These are phyloP conservation scores for Colletotrichum sansevieriae DNA, from an alignment of 2,329 filamentous ascomycete genomes.

Conservation along the genomic window DNA sequence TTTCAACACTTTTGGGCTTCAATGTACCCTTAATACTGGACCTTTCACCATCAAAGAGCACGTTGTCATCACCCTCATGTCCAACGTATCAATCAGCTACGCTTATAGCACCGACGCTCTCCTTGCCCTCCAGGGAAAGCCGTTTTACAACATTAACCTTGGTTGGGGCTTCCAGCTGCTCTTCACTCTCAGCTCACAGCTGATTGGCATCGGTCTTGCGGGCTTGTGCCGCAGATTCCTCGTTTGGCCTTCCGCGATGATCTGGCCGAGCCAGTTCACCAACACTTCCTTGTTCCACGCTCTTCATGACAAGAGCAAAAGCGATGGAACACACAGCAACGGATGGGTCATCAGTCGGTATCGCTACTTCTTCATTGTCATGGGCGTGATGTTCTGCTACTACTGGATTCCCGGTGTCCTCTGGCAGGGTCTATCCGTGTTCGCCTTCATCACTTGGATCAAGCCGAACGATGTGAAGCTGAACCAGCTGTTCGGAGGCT, in stretches of 20 bases:
- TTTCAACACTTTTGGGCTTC: conserved; percentile 55
- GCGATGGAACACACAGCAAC: conserved; percentile 54
- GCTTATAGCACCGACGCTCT: conserved; percentile 56
- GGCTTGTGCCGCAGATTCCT: conserved; percentile 69
- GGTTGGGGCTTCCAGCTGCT: conserved; percentile 70
- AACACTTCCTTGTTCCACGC: conserved; percentile 62
- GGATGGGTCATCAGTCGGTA: conserved; percentile 56
- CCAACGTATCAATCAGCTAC: conserved; percentile 65
- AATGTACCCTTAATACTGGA: conserved; percentile 53
- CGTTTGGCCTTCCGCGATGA: conserved; percentile 71
- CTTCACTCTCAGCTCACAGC: conserved; percentile 68
- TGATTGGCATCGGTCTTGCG: conserved; percentile 72
- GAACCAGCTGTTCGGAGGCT: conserved; percentile 72
- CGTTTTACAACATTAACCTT: conserved; percentile 60
- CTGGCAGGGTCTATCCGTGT: conserved; percentile 62
- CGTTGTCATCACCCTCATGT: conserved; percentile 62
- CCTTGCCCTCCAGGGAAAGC: conserved; percentile 55
- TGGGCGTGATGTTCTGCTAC: conserved; percentile 59
- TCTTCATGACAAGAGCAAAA: conserved; percentile 57
- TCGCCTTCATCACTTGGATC: conserved; percentile 72
- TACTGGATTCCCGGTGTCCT: conserved; percentile 68
- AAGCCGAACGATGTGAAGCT: conserved; percentile 69
- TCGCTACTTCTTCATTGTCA: conserved; percentile 55
- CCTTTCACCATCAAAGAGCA: conserved; percentile 63
- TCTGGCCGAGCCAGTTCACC: conserved; percentile 67